Percentiles rank a stretch among this genome's conserved stretches.
Conservation (phyloP, 257 asterid genomes). For the Przewalskia tangutica region DNA sequence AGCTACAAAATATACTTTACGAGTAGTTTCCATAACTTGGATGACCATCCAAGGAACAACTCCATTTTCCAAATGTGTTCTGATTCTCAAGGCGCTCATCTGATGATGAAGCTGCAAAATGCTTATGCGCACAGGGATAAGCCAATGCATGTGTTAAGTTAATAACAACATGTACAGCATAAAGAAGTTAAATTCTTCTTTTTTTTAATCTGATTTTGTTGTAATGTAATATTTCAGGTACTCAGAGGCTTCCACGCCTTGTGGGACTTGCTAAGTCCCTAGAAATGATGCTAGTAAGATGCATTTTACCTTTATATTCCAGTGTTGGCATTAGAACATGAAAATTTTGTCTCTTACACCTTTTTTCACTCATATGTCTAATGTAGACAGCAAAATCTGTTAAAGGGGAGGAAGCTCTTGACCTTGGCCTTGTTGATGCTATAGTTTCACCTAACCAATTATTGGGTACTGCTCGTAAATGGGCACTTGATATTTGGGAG, state of each 20-base stretch:
- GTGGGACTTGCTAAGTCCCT: constrained; percentile 91
- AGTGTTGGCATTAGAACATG: not conserved
- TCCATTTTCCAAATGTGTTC: not conserved
- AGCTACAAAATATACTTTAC: no score
- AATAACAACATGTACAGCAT: not conserved
- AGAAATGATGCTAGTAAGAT: constrained; percentile 93
- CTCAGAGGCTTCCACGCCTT: constrained; percentile 98
- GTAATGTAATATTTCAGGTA: constrained; percentile 43
- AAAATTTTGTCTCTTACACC: not conserved
- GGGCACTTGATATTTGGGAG: constrained; percentile 86
- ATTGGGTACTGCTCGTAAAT: constrained; percentile 58
- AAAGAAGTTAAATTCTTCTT: not conserved
- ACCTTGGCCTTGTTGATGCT: constrained; percentile 90
- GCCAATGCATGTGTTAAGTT: not conserved
- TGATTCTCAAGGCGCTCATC: not conserved
- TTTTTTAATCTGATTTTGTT: not conserved
- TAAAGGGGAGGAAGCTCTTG: constrained; percentile 83
- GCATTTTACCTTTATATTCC: not conserved
- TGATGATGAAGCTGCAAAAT: not conserved
- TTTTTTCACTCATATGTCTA: constrained; percentile 3
- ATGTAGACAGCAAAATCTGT: constrained; percentile 74
- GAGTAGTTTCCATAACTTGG: no score
- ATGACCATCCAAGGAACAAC: no score
- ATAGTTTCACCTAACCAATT: constrained; percentile 59
- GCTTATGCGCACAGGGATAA: not conserved